Evolutionary conservation across 2,329 filamentous ascomycete genomes (phyloP), one percentile per base, ranked within the genome.

Genomic region (Ophiocordyceps camponoti-floridani): DNA sequence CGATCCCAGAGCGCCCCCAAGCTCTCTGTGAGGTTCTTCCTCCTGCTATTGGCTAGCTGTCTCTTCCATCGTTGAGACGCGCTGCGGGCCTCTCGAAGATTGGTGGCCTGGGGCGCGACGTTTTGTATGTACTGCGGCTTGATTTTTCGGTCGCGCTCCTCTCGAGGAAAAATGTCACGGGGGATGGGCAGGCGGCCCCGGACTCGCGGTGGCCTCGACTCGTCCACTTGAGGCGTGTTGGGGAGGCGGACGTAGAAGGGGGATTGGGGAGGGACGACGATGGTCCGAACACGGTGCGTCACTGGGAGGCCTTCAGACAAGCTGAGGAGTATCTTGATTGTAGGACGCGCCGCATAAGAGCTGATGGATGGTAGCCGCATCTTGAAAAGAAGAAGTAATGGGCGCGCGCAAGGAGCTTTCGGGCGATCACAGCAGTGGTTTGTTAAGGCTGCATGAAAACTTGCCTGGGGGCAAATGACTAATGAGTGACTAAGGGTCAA

Each of bases 221-320:
- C 67, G 30, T 75, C 70, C 43, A 80, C 77, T 59, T 94, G 86
- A n/a, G 77, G 73, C 43, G 83, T 74, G 52, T 72, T 70, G 42
- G 88, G 89, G 45, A 95, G 69, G 51, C 85, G 78, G 64, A 96
- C 83, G 68, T 83, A 96, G 51, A 75, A 74, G 42, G 91, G 89
- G 33, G 87, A 94, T 59, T 95, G 84, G 43, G 91, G 89, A 16
- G 82, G 81, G 50, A 88, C 83, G 42, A 68, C 66, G 47, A 75
- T 68, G 43, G 64, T 63, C 56, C 58, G 46, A 55, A 63, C 61
- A 42, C 59, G 50, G 44, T 57, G 50, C 23, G 59, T 60, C 8
- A 56, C 16, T 37, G 33, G 8, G 33, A 16, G 14, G 33, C 33
- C 14, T 58, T 19, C 61, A 62, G 47, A 64, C 60, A 31, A 50